Evolutionary conservation across 441 rosid species (phyloP).

Genomic region (Syzygium syzygioides): DNA sequence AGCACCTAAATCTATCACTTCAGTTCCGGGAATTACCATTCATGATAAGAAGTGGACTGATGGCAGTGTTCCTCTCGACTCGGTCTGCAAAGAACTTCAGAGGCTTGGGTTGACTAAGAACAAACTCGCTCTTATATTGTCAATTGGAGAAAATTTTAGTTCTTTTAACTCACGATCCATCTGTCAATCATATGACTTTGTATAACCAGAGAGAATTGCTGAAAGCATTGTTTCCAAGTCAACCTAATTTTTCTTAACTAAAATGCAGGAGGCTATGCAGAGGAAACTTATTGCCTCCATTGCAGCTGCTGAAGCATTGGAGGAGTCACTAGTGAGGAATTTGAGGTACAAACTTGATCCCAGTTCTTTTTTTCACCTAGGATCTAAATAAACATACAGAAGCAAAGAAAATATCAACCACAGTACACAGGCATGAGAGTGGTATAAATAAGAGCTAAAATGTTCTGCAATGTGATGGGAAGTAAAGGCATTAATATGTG

Average conservation of each 20-base stretch:
- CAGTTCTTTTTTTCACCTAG: no score
- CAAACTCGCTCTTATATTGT: neutral
- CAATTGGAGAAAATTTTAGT: neutral
- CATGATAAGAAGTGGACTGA: conserved; percentile 93
- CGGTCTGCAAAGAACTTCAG: conserved; percentile 49
- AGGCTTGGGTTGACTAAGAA: conserved; percentile 28
- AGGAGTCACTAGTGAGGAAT: no score
- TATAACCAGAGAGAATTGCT: neutral
- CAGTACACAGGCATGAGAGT: no score
- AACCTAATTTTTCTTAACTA: neutral
- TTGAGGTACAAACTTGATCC: no score
- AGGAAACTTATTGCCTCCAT: conserved; percentile 63
- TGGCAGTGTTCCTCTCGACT: conserved; percentile 60
- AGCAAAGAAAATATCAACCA: no score
- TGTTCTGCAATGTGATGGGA: no score
- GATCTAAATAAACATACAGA: no score
- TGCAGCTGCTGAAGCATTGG: conserved; percentile 45
- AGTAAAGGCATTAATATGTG: no score
- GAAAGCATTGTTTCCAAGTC: neutral
- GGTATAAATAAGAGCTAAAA: no score
- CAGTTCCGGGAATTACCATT: conserved; percentile 44
- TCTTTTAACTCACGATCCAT: neutral
- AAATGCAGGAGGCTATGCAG: conserved; percentile 69
- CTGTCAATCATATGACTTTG: neutral
- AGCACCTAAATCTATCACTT: no score